A percentile compares a stretch with the other conserved stretches of the same genome.
These are phyloP conservation scores for Candida corydali DNA, from an alignment of 805 yeast species.

Conservation along the genomic window DNA sequence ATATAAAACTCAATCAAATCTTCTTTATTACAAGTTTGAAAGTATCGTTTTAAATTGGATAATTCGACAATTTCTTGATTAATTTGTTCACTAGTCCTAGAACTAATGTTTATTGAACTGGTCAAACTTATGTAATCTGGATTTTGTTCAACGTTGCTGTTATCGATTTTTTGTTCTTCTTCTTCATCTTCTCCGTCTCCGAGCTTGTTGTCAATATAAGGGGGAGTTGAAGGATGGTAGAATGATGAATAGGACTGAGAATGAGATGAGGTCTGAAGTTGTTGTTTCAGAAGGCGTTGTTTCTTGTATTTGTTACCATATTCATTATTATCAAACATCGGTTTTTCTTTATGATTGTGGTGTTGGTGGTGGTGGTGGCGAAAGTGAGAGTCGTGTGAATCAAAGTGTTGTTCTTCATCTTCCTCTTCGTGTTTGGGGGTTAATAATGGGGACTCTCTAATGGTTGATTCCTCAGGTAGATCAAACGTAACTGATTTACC, in stretches of 20 bases:
- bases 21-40: constrained; percentile 14
- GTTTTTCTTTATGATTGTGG: not conserved
- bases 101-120: constrained; percentile 27
- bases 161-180: not conserved
- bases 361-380: not conserved
- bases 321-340: no score
- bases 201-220: constrained; percentile 3
- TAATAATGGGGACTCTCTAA: constrained; percentile 31
- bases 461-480: constrained; percentile 16
- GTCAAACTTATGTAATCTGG: constrained; percentile 35
- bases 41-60: constrained; percentile 17
- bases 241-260: not conserved
- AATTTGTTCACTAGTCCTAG: constrained; percentile 18
- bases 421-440: constrained; percentile 42
- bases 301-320: not conserved
- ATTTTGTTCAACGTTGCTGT: constrained; percentile 12
- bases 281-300: not conserved
- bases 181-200: not conserved
- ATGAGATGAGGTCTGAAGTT: not conserved
- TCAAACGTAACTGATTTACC: constrained; percentile 28
- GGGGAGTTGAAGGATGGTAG: constrained; percentile 3
- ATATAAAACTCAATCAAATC: constrained; percentile 29
- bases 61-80: constrained; percentile 27
- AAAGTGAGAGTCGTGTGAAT: not conserved
- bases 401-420: constrained; percentile 19